phyloP scores from a whole-genome alignment of 345 rosid genomes.

The Draba incana region DNA sequence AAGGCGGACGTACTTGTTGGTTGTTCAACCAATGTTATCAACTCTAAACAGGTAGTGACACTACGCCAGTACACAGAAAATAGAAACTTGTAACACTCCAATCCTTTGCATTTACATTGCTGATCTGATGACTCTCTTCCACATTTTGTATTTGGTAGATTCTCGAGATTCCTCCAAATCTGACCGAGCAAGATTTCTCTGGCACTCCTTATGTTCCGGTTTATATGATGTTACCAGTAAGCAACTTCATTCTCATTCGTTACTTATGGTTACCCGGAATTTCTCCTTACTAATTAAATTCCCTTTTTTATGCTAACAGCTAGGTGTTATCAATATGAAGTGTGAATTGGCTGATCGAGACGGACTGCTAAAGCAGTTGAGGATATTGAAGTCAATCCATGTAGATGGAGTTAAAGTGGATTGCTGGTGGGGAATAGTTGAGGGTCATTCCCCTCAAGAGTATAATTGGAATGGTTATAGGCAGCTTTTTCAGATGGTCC shows the following conservation, averaged over 20 bases:
- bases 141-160: constrained; percentile 47
- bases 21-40: constrained; percentile 53
- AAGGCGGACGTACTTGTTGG: constrained; percentile 53
- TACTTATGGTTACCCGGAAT: not conserved
- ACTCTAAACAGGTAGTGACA: constrained; percentile 71
- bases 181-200: constrained; percentile 79
- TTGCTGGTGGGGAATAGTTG: constrained; percentile 99
- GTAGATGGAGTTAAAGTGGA: constrained; percentile 89
- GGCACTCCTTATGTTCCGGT: constrained; percentile 83
- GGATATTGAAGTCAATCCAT: constrained; percentile 72
- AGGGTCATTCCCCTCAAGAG: constrained; percentile 83
- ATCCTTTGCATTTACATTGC: constrained; percentile 22
- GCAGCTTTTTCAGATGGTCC: constrained; percentile 79
- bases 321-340: constrained; percentile 91
- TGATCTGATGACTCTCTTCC: constrained; percentile 18
- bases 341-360: constrained; percentile 91
- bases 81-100: not conserved
- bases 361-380: constrained; percentile 75
- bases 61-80: constrained; percentile 3
- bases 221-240: constrained; percentile 95
- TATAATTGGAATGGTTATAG: constrained; percentile 95
- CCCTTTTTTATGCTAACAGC: constrained; percentile 50
- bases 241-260: constrained; percentile 39
- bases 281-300: constrained; percentile 17
- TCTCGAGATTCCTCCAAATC: constrained; percentile 54